Conservation (phyloP, 139 green algal genomes). For the Diplosphaera chodatii region DNA sequence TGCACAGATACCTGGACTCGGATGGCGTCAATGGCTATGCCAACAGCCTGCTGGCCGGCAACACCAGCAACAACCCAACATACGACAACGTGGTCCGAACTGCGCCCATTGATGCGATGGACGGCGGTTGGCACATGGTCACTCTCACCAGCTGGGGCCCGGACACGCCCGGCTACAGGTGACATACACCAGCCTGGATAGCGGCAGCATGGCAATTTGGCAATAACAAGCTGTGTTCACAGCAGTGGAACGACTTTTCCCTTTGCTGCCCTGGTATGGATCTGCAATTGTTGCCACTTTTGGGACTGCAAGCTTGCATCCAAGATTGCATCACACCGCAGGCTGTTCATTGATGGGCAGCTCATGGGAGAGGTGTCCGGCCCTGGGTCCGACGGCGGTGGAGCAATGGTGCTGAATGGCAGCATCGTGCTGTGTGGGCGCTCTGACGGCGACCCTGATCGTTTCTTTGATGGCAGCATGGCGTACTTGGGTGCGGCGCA, state of each 20-base stretch:
- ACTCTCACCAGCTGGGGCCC: neutral
- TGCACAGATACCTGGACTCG: neutral
- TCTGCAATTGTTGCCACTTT: too few relatives aligned
- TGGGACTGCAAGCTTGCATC: too few relatives aligned
- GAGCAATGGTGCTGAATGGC: conserved; percentile 21
- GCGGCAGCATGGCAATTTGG: too few relatives aligned
- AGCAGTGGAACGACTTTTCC: too few relatives aligned
- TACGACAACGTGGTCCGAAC: neutral
- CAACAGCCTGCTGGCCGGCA: neutral
- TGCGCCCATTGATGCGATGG: conserved; percentile 2
- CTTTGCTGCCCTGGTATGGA: too few relatives aligned
- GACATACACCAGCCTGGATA: too few relatives aligned
- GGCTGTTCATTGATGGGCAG: conserved; percentile 8
- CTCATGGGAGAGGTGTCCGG: neutral
- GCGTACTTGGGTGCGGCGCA: conserved; percentile 24
- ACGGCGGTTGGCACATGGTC: conserved; percentile 21
- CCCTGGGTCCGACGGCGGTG: conserved; percentile 7
- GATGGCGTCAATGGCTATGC: neutral
- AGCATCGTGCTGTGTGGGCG: conserved; percentile 37
- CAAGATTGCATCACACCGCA: too few relatives aligned
- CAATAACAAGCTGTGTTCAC: too few relatives aligned
- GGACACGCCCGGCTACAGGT: neutral
- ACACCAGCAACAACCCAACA: neutral
- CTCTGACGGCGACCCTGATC: conserved; percentile 15
- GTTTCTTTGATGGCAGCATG: conserved; percentile 34